Percentiles rank a stretch among this genome's conserved stretches.
Evolutionary conservation across 257 asterid species (phyloP).

Genomic region (Misopates orontium): DNA sequence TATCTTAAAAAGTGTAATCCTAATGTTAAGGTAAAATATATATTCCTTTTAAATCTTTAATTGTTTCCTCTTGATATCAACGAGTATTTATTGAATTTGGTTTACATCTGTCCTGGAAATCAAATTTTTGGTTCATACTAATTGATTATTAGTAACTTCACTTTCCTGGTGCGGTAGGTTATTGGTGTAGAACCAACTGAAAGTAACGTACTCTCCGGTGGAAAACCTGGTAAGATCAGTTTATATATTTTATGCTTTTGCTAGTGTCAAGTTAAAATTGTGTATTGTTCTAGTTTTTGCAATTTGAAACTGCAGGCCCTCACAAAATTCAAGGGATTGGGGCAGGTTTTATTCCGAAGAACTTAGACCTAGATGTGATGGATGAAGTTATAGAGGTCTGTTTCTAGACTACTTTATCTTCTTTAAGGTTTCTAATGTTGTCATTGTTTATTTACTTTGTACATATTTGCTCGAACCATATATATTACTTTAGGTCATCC

Average conservation of each 20-base stretch:
- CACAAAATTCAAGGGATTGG: constrained; percentile 99
- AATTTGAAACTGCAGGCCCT: constrained; percentile 96
- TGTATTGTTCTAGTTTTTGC: constrained; percentile 65
- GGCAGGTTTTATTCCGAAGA: constrained; percentile 98
- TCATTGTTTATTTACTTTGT: not conserved
- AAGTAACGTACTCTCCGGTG: constrained; percentile 92
- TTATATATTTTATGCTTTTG: constrained; percentile 23
- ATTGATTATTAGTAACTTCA: constrained; percentile 2
- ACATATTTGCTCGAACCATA: no score
- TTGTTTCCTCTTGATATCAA: not conserved
- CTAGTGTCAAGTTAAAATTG: constrained; percentile 34
- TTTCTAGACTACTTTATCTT: constrained; percentile 22
- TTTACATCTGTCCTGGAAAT: not conserved
- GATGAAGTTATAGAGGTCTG: constrained; percentile 95
- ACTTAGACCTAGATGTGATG: constrained; percentile 83
- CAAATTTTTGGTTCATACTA: constrained; percentile 1
- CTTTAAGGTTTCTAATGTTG: constrained; percentile 6
- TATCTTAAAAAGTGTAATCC: constrained; percentile 77
- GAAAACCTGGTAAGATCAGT: constrained; percentile 91
- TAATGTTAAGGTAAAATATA: constrained; percentile 57
- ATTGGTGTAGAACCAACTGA: constrained; percentile 96
- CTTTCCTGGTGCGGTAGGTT: constrained; percentile 45
- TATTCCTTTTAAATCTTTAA: constrained; percentile 9
- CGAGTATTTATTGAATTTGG: not conserved
- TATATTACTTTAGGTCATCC: no score